These are phyloP conservation scores for Aspergillus puulaauensis DNA, from an alignment of 2,329 filamentous ascomycete genomes.

Conservation along the genomic window DNA sequence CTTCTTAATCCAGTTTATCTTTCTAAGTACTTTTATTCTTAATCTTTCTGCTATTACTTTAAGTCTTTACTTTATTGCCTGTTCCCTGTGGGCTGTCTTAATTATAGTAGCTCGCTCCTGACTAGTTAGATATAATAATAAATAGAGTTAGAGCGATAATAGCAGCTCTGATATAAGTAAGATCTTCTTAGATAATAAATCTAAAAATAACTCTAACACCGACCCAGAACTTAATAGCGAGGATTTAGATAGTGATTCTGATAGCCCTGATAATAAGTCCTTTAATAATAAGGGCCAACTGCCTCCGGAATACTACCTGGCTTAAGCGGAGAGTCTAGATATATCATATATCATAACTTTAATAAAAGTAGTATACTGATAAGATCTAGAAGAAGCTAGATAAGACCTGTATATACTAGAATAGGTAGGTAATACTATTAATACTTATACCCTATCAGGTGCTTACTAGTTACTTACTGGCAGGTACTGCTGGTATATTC, in stretches of 20 bases:
- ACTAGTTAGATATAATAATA: neutral
- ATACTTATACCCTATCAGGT: too few species aligned
- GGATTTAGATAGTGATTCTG: neutral
- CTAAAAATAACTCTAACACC: neutral
- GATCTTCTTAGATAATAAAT: neutral
- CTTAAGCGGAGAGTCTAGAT: constrained; percentile 25
- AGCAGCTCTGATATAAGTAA: neutral
- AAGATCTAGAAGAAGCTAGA: constrained; percentile 27
- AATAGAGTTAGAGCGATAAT: neutral
- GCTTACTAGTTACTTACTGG: too few species aligned
- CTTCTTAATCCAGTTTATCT: neutral
- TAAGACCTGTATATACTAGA: constrained; percentile 23
- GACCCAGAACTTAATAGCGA: neutral
- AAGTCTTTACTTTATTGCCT: neutral
- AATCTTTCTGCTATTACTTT: neutral
- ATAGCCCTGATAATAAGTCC: neutral
- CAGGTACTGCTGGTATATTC: too few species aligned
- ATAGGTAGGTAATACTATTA: too few species aligned
- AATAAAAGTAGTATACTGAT: constrained; percentile 28
- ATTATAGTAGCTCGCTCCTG: neutral
- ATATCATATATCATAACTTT: constrained; percentile 27
- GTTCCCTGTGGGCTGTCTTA: neutral
- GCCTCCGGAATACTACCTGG: constrained; percentile 21
- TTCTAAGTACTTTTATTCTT: neutral
- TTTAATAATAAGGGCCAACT: constrained; percentile 16